phyloP scores from a whole-genome alignment of 139 green algal genomes.

The Pleodorina starrii region DNA sequence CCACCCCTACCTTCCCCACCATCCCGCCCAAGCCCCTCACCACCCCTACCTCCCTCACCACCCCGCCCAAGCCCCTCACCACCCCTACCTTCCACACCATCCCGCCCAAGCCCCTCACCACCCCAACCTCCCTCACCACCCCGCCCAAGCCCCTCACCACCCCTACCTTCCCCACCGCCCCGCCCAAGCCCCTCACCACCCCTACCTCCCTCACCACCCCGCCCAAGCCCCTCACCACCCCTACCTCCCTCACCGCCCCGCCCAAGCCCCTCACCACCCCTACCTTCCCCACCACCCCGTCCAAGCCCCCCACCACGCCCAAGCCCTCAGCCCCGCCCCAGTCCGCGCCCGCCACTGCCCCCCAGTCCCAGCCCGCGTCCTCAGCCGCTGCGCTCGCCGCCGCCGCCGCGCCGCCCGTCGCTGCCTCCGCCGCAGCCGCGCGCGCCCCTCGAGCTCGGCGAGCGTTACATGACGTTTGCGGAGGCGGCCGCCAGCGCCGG shows the following conservation, averaged over 20 bases:
- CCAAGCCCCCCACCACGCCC: background rate
- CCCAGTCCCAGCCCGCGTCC: background rate
- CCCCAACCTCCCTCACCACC: background rate
- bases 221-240: background rate
- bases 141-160: too few species aligned
- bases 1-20: background rate
- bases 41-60: background rate
- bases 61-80: background rate
- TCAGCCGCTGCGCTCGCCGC: background rate
- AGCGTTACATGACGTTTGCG: too few species aligned
- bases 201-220: background rate
- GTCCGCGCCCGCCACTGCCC: background rate
- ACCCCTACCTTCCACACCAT: background rate
- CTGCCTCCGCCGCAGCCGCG: background rate
- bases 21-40: background rate
- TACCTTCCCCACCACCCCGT: background rate
- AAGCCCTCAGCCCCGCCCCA: background rate
- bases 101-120: background rate
- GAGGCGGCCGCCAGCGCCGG: background rate
- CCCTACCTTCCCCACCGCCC: too few species aligned
- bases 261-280: background rate
- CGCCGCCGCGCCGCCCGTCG: background rate
- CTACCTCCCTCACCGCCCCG: background rate
- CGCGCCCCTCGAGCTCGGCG: background rate
- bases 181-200: background rate